These are phyloP conservation scores for Carex myosuroides DNA, from an alignment of 176 grass and related monocot species.

Conservation along the genomic window DNA sequence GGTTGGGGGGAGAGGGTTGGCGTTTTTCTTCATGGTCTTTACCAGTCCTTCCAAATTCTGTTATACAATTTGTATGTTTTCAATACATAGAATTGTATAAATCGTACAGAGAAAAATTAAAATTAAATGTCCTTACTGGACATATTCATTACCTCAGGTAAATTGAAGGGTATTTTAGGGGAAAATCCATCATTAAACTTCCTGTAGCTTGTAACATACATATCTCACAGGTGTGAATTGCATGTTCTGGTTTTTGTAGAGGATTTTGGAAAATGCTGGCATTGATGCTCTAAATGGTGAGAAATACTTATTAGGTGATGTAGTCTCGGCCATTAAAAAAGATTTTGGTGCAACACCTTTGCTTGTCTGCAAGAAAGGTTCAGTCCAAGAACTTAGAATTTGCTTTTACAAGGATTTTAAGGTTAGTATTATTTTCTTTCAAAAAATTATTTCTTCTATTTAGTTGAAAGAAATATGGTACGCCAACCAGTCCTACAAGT, in stretches of 20 bases:
- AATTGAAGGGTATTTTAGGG: background rate
- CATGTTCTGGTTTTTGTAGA: slow-evolving; percentile 31
- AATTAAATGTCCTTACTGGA: background rate
- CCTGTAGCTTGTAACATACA: background rate
- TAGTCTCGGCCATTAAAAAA: slow-evolving; percentile 40
- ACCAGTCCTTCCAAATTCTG: too few relatives aligned
- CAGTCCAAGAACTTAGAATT: slow-evolving; percentile 75
- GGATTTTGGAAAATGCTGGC: slow-evolving; percentile 46
- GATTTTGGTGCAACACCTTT: slow-evolving; percentile 64
- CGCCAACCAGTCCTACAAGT: background rate
- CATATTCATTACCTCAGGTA: background rate
- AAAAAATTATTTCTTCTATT: background rate
- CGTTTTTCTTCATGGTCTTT: too few relatives aligned
- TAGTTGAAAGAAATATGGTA: background rate
- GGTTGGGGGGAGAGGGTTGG: too few relatives aligned
- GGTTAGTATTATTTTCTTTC: slow-evolving; percentile 34
- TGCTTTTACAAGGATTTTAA: slow-evolving; percentile 90
- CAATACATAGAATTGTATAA: background rate
- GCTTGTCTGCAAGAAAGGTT: slow-evolving; percentile 59
- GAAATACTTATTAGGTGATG: slow-evolving; percentile 46
- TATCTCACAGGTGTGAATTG: background rate
- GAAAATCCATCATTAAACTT: background rate
- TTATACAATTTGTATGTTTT: background rate
- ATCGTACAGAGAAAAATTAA: background rate
- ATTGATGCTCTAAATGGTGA: slow-evolving; percentile 41